Evolutionary conservation across 2,329 filamentous ascomycete genomes (phyloP), one percentile per base, ranked within the genome.

Genomic region (Zalaria obscura): DNA sequence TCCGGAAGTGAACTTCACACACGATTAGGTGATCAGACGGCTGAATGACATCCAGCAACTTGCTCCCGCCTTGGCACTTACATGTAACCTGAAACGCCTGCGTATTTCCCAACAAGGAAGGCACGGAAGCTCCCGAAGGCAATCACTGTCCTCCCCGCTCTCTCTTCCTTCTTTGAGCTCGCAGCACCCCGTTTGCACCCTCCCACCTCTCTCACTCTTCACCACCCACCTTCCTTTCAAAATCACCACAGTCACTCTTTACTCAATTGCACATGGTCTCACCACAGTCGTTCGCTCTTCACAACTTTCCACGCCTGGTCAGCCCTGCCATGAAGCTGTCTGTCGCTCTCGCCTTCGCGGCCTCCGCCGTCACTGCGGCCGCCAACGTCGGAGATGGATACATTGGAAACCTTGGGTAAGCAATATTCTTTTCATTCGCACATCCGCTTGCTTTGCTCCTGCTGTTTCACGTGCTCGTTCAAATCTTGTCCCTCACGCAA

Each of bases 261-360:
- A 18, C 3, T 18, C 18, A 18, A 18, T 18, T 18, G 18, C 18
- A 28, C 25, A 29, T 4, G 11, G 8, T 33, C 26, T 39, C 26
- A 35, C 40, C 31, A n/a, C 29, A 39, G 31, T 42, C 40, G 32
- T 35, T 39, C 40, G 8, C 39, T 39, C 18, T 11, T 38, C 18
- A 10, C 25, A 29, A 27, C 31, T 26, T 35, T 18, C 18, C 18
- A 18, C 18, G 18, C 18, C 18, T 18, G 18, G 18, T 18, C 18
- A 18, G 18, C 18, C 2, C 18, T 18, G 18, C 26, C 31, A 42
- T 42, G 40, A 29, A 33, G 35, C 36, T 42, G 25, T 9, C 27
- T 5, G 35, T 8, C 35, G 26, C 26, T 27, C 36, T 42, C 6
- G 31, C 27, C 31, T 29, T 36, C 34, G 29, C 39, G 36, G 25